Base-by-base conservation (phyloP, 2,329 filamentous ascomycete species). In the Parastagonospora avenae region DNA sequence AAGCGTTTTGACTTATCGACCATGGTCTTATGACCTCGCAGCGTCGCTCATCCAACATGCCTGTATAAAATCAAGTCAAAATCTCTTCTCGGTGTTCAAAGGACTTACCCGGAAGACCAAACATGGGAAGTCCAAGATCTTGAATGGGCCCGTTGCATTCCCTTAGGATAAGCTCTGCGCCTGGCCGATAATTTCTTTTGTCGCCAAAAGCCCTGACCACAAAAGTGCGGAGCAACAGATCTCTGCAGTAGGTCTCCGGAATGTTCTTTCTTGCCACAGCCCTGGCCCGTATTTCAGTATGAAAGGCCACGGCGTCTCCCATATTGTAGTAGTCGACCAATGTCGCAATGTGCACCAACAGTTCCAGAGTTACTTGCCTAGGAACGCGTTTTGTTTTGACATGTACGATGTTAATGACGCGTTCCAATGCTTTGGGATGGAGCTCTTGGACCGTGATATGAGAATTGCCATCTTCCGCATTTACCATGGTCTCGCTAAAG, bases 381-480 rank as follows among this genome's bases (percentile, higher is more conserved):
- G 77, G 77, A 12, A 81, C 68, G 35, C 73, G 69, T 29, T 65
- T 53, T 9, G 66, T 71, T 2, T 70, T 70, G 48, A 74, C 67
- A 60, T 81, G 79, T n/a, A 81, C 63, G n/a, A 77, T 74, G 50
- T 79, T 72, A 48, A 81, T 62, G 1, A 80, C 53, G 14, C 75
- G 74, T 11, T 71, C 60, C 10, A 80, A 67, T 0, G 77, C 76
- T 10, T 72, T 63, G 4, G 68, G 59, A 46, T 79, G 66, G 48
- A 46, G 55, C 66, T 49, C 43, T 16, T 42, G 7, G 12, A 33
- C 27, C 5, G 5, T n/a, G 8, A 42, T 32, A 8, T 42, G 40
- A 12, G 29, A 42, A n/a, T 32, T 30, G 14, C 40, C 40, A 31
- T 32, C 40, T 8, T 39, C 32, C 24, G 12, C 3, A 15, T 42